Evolutionary conservation across 192 early-diverging fungal genomes (phyloP), one percentile per base, ranked within the genome.

Genomic region (Dispira parvispora): DNA sequence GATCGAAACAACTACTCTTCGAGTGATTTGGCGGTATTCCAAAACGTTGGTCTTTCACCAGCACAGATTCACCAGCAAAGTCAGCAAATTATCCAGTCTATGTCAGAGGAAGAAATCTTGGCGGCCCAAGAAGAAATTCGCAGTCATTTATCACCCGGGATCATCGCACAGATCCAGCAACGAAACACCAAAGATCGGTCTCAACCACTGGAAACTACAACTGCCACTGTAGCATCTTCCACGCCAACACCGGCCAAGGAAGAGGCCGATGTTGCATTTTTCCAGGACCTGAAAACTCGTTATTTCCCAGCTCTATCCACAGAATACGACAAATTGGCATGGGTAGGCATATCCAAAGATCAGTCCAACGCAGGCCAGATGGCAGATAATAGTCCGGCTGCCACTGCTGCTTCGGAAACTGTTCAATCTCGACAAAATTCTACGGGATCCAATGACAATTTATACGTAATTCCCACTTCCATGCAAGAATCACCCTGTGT

Each of bases 31-130:
- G 32, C 32, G 32, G 32, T 38, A 4, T 38, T 38, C 32, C 32
- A 38, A 38, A 38, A 6, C 32, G 32, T 38, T 38, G 32, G 32
- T 6, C 32, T 38, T 38, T 4, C 32, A 38, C 32, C 32, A 38
- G 32, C 83, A 54, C 75, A 74, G 50, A 76, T 83, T 65, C 68
- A 84, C 66, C 65, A 76, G 58, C 70, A 82, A 57, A 80, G 84
- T 63, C 47, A 67, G 5, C 28, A 61, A n/a, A 68, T 67, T 11
- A 60, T 89, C 11, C 64, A 68, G 32, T 56, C 49, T 18, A 94
- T 96, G 93, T 71, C 86, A 0, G 74, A 70, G 26, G 68, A 74
- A 10, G 88, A 94, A 45, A 86, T 92, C 25, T 61, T 75, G 3
- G 78, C 82, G 57, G 85, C 88, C 10, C 78, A 80, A 9, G 73